Percentiles rank a stretch among this genome's conserved stretches.
phyloP scores from a whole-genome alignment of 2,329 filamentous ascomycete genomes.

The Calonectria leucothoes region DNA sequence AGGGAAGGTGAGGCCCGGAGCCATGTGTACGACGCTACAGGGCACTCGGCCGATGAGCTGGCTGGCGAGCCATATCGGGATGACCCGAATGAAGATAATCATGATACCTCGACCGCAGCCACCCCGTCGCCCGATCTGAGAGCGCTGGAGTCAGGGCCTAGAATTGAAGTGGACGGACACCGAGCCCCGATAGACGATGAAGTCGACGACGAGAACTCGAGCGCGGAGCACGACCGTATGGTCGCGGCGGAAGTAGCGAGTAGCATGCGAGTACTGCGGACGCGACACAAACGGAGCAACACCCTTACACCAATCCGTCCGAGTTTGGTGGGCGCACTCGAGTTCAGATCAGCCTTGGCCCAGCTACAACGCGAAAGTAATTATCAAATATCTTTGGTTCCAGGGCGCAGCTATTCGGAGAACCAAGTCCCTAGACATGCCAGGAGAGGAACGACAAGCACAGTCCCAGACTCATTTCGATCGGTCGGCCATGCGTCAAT shows the following conservation, averaged over 20 bases:
- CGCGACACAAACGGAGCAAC: slow-evolving; percentile 72
- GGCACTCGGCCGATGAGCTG: slow-evolving; percentile 64
- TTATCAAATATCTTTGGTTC: slow-evolving; percentile 76
- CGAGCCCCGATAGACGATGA: slow-evolving; percentile 49
- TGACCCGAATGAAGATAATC: slow-evolving; percentile 55
- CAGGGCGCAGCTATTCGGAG: slow-evolving; percentile 67
- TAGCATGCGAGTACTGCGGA: slow-evolving; percentile 89
- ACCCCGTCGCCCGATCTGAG: slow-evolving; percentile 51
- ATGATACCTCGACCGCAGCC: slow-evolving; percentile 27
- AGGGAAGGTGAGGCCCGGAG: slow-evolving; percentile 79
- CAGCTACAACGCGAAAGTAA: slow-evolving; percentile 86
- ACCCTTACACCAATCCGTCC: slow-evolving; percentile 90
- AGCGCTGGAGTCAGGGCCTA: slow-evolving; percentile 56
- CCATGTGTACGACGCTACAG: slow-evolving; percentile 73
- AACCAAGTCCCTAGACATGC: slow-evolving; percentile 39
- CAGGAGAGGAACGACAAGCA: slow-evolving; percentile 44
- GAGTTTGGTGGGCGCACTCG: slow-evolving; percentile 91
- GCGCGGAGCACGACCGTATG: slow-evolving; percentile 69
- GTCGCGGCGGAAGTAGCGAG: slow-evolving; percentile 86
- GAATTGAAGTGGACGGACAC: slow-evolving; percentile 59
- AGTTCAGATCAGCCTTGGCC: slow-evolving; percentile 92
- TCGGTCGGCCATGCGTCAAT: slow-evolving; percentile 21
- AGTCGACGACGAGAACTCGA: slow-evolving; percentile 57
- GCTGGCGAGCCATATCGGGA: slow-evolving; percentile 72
- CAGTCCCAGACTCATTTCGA: slow-evolving; percentile 31